These are phyloP conservation scores for Helotiales sp. DNA, from an alignment of 2,329 filamentous ascomycete species.

Conservation along the genomic window DNA sequence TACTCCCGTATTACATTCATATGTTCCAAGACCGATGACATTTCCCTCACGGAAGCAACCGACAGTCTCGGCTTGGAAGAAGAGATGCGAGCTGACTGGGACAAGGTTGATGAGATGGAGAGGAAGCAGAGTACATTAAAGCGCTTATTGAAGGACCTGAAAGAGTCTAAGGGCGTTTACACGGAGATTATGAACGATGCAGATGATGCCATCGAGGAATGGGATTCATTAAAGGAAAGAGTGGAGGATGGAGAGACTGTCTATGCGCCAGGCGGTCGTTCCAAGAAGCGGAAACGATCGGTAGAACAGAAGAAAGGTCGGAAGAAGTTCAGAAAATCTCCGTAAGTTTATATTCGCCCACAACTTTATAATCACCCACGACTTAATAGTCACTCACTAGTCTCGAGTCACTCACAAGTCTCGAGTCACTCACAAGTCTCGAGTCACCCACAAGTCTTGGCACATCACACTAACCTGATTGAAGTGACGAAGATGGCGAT, in stretches of 20 bases:
- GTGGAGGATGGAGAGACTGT: slow-evolving; percentile 43
- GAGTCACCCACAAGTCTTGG: not conserved
- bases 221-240: slow-evolving; percentile 42
- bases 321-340: slow-evolving; percentile 24
- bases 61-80: slow-evolving; percentile 40
- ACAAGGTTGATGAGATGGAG: slow-evolving; percentile 27
- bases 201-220: slow-evolving; percentile 45
- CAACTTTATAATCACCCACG: too few relatives aligned
- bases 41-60: slow-evolving; percentile 41
- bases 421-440: too few relatives aligned
- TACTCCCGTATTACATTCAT: slow-evolving; percentile 59
- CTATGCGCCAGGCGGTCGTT: slow-evolving; percentile 35
- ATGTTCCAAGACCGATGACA: slow-evolving; percentile 64
- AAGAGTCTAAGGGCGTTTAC: slow-evolving; percentile 38
- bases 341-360: not conserved
- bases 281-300: slow-evolving; percentile 44
- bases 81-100: slow-evolving; percentile 38
- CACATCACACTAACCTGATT: slow-evolving; percentile 1
- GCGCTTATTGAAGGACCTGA: slow-evolving; percentile 27
- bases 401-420: too few relatives aligned
- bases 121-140: slow-evolving; percentile 21
- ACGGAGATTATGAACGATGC: slow-evolving; percentile 36
- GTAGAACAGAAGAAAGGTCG: slow-evolving; percentile 16
- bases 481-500: slow-evolving; percentile 32
- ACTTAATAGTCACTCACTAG: too few relatives aligned